Percentiles rank a stretch among this genome's conserved stretches.
These are phyloP conservation scores for Tricholoma hemisulphureum DNA, from an alignment of 768 basidiomycete genomes.

Conservation along the genomic window DNA sequence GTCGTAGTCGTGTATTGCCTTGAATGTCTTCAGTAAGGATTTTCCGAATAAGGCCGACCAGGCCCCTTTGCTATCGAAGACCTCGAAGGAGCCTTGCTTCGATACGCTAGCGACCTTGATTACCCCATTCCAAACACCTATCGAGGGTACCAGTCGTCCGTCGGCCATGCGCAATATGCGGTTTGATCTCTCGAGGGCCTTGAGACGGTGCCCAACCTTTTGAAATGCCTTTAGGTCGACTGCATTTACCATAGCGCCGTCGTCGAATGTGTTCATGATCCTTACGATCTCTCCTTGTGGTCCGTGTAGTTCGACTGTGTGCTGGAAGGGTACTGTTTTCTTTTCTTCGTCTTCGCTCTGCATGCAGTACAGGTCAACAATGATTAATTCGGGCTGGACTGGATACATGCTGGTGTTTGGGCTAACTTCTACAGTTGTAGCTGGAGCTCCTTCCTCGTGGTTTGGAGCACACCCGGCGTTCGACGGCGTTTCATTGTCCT, in stretches of 20 bases:
- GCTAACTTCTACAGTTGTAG: background rate
- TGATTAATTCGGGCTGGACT: background rate
- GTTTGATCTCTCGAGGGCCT: background rate
- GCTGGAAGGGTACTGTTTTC: constrained; percentile 3
- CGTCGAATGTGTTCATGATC: constrained; percentile 15
- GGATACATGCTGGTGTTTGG: constrained; percentile 2
- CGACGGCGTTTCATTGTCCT: too few relatives aligned
- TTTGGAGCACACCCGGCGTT: too few relatives aligned
- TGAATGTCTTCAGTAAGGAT: constrained; percentile 17
- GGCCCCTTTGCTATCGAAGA: constrained; percentile 25
- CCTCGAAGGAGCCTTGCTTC: constrained; percentile 17
- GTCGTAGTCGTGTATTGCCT: constrained; percentile 24
- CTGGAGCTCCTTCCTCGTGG: too few relatives aligned
- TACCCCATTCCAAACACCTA: constrained; percentile 5
- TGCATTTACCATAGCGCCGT: constrained; percentile 23
- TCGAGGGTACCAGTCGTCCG: constrained; percentile 9
- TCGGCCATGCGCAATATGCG: constrained; percentile 24
- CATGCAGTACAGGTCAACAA: too few relatives aligned
- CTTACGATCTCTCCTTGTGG: background rate
- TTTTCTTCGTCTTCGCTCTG: too few relatives aligned
- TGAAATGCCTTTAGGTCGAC: too few relatives aligned
- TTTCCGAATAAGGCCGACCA: constrained; percentile 28
- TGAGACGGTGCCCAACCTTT: background rate
- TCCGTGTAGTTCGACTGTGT: constrained; percentile 2
- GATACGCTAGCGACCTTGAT: background rate